Conservation (phyloP, 23 red algal species). For the Pyropia haitanensis region DNA sequence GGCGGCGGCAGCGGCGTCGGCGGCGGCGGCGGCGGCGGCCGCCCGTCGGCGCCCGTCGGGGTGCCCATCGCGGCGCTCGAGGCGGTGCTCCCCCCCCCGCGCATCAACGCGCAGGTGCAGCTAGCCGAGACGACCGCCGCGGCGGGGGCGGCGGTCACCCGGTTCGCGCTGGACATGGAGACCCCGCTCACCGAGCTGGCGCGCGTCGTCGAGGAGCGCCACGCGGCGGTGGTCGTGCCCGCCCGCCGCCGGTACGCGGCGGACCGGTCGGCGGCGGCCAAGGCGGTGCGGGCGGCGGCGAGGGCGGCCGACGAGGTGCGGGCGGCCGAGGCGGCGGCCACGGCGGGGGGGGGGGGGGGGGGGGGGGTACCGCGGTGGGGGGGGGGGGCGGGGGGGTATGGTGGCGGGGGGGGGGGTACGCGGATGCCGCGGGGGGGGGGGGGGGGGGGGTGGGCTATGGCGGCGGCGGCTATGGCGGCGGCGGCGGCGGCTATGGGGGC, state of each 20-base stretch:
- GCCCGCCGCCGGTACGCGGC: slow-evolving; percentile 31
- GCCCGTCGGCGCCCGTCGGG: slow-evolving; percentile 13
- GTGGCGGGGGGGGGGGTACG: slow-evolving; percentile 12
- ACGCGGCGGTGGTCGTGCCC: slow-evolving; percentile 26
- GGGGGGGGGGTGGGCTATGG: slow-evolving; percentile 28
- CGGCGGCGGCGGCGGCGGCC: neutral
- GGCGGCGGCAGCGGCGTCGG: no score
- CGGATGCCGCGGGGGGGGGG: slow-evolving; percentile 10
- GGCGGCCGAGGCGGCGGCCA: slow-evolving; percentile 11
- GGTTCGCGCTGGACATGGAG: slow-evolving; percentile 53
- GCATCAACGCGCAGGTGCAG: slow-evolving; percentile 27
- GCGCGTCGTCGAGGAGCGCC: slow-evolving; percentile 49
- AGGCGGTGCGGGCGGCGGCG: slow-evolving; percentile 17
- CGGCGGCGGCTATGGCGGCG: slow-evolving; percentile 10
- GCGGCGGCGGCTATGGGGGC: neutral
- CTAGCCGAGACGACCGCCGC: slow-evolving; percentile 22
- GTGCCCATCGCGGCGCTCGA: slow-evolving; percentile 12
- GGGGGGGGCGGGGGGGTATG: slow-evolving; percentile 1
- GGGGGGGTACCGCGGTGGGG: slow-evolving; percentile 7
- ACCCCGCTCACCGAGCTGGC: slow-evolving; percentile 52
- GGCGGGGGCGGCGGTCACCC: slow-evolving; percentile 14
- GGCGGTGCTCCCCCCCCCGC: slow-evolving; percentile 15
- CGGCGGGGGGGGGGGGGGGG: slow-evolving; percentile 7
- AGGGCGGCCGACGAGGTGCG: slow-evolving; percentile 6
- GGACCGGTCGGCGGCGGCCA: slow-evolving; percentile 35